These are phyloP conservation scores for Cercospora citrullina DNA, from an alignment of 2,329 filamentous ascomycete species.

Conservation along the genomic window DNA sequence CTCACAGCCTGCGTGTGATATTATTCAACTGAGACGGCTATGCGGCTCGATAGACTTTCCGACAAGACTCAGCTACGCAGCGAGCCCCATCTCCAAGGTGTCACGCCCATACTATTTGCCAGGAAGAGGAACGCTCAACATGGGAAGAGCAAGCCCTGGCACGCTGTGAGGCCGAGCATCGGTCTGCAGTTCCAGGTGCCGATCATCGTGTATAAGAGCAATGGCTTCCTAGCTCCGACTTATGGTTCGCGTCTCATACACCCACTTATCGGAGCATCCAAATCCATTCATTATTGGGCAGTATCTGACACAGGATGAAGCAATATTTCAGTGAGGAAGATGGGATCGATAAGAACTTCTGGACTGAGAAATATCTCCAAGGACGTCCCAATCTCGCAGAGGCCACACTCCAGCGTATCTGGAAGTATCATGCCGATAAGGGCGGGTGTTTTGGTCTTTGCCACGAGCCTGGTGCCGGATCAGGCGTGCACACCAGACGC, in stretches of 20 bases:
- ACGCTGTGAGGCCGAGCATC: not conserved
- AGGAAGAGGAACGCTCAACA: not conserved
- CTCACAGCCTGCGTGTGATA: not conserved
- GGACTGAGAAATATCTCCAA: slow-evolving; percentile 7
- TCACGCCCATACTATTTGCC: not conserved
- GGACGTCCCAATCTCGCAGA: slow-evolving; percentile 8
- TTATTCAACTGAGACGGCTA: not conserved
- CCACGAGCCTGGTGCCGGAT: slow-evolving; percentile 14
- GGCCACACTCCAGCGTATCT: slow-evolving; percentile 6
- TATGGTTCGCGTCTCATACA: too few species aligned
- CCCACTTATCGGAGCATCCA: too few species aligned
- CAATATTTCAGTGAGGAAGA: not conserved
- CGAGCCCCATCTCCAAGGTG: not conserved
- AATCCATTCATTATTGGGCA: too few species aligned
- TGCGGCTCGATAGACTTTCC: not conserved
- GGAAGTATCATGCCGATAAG: slow-evolving; percentile 8
- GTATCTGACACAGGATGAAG: not conserved
- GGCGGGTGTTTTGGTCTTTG: slow-evolving; percentile 1
- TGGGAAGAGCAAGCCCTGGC: not conserved
- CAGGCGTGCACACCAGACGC: slow-evolving; percentile 6
- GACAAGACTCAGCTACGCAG: not conserved
- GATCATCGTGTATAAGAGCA: too few species aligned
- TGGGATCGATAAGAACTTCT: not conserved
- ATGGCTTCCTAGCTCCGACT: too few species aligned
- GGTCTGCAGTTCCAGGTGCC: not conserved